Base-by-base conservation (phyloP, 768 basidiomycete species). In the Mycena indigotica region DNA sequence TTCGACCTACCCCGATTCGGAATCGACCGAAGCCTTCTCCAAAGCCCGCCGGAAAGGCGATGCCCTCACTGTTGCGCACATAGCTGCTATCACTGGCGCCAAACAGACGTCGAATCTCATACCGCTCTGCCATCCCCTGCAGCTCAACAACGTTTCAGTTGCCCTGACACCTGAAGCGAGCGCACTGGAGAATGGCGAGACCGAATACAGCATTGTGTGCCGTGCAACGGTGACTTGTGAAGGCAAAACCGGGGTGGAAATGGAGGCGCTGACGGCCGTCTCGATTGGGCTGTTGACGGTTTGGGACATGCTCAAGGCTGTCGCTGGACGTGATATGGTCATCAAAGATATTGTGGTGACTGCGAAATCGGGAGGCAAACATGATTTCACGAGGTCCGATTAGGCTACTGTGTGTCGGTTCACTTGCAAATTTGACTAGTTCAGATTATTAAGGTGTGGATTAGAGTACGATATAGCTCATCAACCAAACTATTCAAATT, bases 301-400 rank as follows among this genome's bases (percentile, higher is more conserved):
- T 15, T 96, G 93, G 90, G 93, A 94, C 67, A 95, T 96, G 93
- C 80, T 95, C 28, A 95, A 95, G 73, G 88, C 89, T 4, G 87
- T 93, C 2, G 92, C 90, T 1, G 94, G 92, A n/a, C 82, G 82
- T 68, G 89, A 91, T 56, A 94, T 96, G 91, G 73, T 82, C 57
- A 91, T 97, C 30, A 77, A 83, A 19, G 81, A 84, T 23, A 81
- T 93, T 32, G 72, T 80, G 60, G 87, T 93, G 3, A 74, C 76
- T 1, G 70, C 74, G 28, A 95, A 95, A 71, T 75, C 79, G 26
- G 93, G 92, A 13, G 93, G 93, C 17, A 79, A 78, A 15, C 45
- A 61, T 13, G 84, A 87, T 71, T 95, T 93, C 72, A 68, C 64
- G 55, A 70, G 77, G 48, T 40, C 28, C 17, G 21, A 19, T 48